These are phyloP conservation scores for Dendrobium chrysotoxum DNA, from an alignment of 106 monocot genomes.

Conservation along the genomic window DNA sequence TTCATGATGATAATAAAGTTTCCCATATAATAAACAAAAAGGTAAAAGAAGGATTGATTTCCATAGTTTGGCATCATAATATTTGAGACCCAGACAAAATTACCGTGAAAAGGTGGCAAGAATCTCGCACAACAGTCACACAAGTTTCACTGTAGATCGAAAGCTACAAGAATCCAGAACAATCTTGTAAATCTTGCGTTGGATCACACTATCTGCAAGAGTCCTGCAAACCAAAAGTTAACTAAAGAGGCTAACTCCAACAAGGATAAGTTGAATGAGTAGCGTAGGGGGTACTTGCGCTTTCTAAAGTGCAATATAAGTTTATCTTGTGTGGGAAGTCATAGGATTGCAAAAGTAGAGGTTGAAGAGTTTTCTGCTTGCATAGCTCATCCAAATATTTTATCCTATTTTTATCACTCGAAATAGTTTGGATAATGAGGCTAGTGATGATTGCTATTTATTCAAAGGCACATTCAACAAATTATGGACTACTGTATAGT, in stretches of 20 bases:
- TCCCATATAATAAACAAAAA: not conserved
- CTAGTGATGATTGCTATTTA: not conserved
- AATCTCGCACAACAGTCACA: not conserved
- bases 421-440: not conserved
- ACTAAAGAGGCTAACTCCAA: not conserved
- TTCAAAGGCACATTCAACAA: not conserved
- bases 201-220: not conserved
- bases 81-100: not conserved
- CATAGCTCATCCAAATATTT: not conserved
- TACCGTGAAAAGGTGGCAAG: not conserved
- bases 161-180: not conserved
- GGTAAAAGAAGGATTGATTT: not conserved
- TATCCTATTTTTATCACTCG: not conserved
- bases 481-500: not conserved
- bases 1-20: no score
- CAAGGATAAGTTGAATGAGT: not conserved
- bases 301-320: not conserved
- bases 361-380: not conserved
- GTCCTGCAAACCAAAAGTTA: not conserved
- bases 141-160: not conserved
- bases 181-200: not conserved
- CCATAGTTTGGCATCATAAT: not conserved
- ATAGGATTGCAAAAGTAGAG: not conserved
- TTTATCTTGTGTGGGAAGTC: not conserved
- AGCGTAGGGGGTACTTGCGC: no score